These are phyloP conservation scores for Tricharina praecox DNA, from an alignment of 495 filamentous ascomycete species.

Conservation along the genomic window DNA sequence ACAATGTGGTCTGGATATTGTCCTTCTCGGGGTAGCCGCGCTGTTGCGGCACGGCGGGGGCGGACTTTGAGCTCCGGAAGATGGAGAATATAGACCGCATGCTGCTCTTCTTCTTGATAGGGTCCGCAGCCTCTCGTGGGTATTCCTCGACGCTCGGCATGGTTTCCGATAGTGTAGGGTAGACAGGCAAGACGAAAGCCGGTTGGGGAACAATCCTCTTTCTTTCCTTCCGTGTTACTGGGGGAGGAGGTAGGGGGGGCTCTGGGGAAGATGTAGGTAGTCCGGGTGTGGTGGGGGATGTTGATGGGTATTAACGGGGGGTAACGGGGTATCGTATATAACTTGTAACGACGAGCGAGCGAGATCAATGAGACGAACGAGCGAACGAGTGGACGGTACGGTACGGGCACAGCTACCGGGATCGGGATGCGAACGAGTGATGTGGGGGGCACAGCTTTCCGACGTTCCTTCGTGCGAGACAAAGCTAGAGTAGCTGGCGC, in stretches of 20 bases:
- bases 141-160: neutral
- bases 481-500: neutral
- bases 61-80: conserved; percentile 12
- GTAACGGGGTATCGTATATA: too few relatives aligned
- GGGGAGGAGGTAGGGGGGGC: too few relatives aligned
- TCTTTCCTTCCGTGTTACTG: too few relatives aligned
- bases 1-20: too few relatives aligned
- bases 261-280: too few relatives aligned
- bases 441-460: neutral
- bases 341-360: too few relatives aligned
- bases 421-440: neutral
- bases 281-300: too few relatives aligned
- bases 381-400: neutral
- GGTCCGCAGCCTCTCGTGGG: conserved; percentile 4
- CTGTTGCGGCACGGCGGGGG: too few relatives aligned
- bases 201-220: neutral
- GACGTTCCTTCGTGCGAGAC: too few relatives aligned
- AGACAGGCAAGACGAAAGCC: neutral
- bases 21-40: conserved; percentile 3
- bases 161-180: neutral
- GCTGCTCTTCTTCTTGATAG: conserved; percentile 20
- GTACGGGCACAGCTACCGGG: too few relatives aligned
- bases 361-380: neutral
- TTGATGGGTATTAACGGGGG: too few relatives aligned
- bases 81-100: conserved; percentile 20